A percentile compares a stretch with the other conserved stretches of the same genome.
These are phyloP conservation scores for Sporothrix schenckii DNA, from an alignment of 2,329 filamentous ascomycete genomes.

Conservation along the genomic window DNA sequence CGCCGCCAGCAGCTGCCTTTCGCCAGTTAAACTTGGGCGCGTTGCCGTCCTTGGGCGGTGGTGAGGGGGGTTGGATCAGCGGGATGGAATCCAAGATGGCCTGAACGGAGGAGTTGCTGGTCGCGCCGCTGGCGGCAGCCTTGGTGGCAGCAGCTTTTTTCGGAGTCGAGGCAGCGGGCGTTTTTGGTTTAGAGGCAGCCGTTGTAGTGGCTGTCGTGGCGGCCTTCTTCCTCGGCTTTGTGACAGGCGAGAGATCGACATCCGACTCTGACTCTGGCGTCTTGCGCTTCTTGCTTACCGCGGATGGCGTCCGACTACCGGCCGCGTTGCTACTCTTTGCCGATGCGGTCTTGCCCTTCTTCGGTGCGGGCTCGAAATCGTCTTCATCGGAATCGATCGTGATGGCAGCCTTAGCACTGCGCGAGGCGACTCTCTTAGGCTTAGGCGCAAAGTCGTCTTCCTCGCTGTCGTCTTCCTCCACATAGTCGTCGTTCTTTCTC, in stretches of 20 bases:
- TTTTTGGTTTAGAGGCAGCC: slow-evolving; percentile 53
- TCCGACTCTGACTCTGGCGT: slow-evolving; percentile 58
- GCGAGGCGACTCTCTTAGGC: slow-evolving; percentile 59
- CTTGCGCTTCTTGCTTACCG: slow-evolving; percentile 58
- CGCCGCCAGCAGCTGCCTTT: slow-evolving; percentile 60
- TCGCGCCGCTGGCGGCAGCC: slow-evolving; percentile 48
- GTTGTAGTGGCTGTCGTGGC: slow-evolving; percentile 41
- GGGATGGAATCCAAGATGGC: slow-evolving; percentile 87
- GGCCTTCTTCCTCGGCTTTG: slow-evolving; percentile 63
- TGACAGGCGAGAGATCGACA: slow-evolving; percentile 51
- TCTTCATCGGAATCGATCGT: slow-evolving; percentile 43
- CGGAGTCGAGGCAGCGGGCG: slow-evolving; percentile 50
- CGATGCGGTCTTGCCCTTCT: slow-evolving; percentile 41
- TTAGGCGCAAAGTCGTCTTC: slow-evolving; percentile 69
- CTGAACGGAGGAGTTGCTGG: slow-evolving; percentile 66
- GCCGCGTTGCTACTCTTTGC: slow-evolving; percentile 17
- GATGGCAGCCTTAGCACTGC: slow-evolving; percentile 45
- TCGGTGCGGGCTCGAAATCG: slow-evolving; percentile 39
- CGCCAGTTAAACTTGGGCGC: slow-evolving; percentile 77
- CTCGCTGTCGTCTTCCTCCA: slow-evolving; percentile 66
- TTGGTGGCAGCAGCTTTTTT: slow-evolving; percentile 25
- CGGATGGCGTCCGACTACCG: slow-evolving; percentile 16
- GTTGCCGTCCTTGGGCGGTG: slow-evolving; percentile 70
- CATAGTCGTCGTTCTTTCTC: slow-evolving; percentile 73
- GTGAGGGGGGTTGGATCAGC: slow-evolving; percentile 78